These are phyloP conservation scores for Arthrinium phaeospermum DNA, from an alignment of 2,329 filamentous ascomycete species.

Conservation along the genomic window DNA sequence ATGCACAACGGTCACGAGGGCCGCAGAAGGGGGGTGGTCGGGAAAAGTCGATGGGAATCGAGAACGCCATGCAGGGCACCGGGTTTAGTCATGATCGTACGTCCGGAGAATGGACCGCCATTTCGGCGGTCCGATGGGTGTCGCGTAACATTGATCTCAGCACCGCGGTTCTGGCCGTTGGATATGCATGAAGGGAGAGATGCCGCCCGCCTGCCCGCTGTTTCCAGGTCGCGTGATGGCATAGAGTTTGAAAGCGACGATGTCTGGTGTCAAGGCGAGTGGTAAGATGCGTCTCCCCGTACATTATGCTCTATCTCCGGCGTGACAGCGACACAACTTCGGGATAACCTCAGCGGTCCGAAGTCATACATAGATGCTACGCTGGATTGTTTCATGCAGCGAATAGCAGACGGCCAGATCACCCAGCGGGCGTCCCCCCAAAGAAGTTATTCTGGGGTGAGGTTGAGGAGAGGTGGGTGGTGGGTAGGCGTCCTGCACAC, in stretches of 20 bases:
- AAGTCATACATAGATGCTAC: constrained; percentile 12
- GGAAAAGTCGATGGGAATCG: background rate
- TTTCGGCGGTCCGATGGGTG: background rate
- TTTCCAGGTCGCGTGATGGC: background rate
- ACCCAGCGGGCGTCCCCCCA: background rate
- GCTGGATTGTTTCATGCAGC: constrained; percentile 8
- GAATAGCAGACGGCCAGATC: background rate
- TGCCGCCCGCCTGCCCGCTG: background rate
- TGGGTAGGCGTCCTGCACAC: background rate
- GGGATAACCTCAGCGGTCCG: constrained; percentile 14
- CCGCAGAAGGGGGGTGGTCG: background rate
- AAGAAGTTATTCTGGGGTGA: constrained; percentile 11
- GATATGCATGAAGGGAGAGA: background rate
- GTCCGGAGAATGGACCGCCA: constrained; percentile 12
- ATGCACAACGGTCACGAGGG: constrained; percentile 9
- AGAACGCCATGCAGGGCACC: background rate
- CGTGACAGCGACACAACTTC: constrained; percentile 5
- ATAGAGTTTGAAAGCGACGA: constrained; percentile 1
- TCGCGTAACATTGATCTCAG: constrained; percentile 3
- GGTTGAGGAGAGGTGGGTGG: constrained; percentile 5
- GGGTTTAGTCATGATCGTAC: constrained; percentile 12
- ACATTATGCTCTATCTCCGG: background rate
- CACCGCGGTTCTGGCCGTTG: background rate
- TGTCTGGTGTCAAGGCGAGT: background rate
- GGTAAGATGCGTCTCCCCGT: background rate